phyloP scores from a whole-genome alignment of 192 early-diverging fungal species.

The Kappamyces sp. region DNA sequence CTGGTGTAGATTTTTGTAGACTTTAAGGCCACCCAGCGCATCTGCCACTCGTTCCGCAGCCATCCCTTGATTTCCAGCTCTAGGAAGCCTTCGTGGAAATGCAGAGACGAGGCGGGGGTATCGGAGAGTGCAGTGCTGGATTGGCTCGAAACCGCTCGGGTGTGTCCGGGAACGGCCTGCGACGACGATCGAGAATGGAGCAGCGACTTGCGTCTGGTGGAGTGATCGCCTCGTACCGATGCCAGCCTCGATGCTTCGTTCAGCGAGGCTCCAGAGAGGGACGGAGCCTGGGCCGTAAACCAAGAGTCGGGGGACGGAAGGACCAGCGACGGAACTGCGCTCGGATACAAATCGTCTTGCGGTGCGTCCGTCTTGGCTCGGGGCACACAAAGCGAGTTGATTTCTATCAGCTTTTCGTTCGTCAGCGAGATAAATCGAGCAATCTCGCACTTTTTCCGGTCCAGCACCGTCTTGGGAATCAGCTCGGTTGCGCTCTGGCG shows the following conservation, averaged over 20 bases:
- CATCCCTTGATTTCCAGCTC: constrained; percentile 18
- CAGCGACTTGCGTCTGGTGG: background rate
- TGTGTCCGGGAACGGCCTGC: background rate
- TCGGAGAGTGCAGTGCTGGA: background rate
- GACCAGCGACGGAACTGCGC: constrained; percentile 10
- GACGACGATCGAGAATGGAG: background rate
- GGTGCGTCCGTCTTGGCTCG: constrained; percentile 15
- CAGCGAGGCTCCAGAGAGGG: background rate
- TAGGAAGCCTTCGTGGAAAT: constrained; percentile 9
- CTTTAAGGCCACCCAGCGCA: constrained; percentile 17
- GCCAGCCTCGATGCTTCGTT: background rate
- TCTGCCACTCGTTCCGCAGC: constrained; percentile 13
- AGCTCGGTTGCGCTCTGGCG: constrained; percentile 18
- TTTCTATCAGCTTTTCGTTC: constrained; percentile 20
- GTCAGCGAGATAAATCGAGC: constrained; percentile 26
- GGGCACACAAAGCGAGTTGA: constrained; percentile 17
- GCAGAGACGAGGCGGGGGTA: background rate
- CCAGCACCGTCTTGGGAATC: constrained; percentile 20
- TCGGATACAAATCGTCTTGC: constrained; percentile 23
- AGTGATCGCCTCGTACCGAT: background rate
- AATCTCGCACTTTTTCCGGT: constrained; percentile 21
- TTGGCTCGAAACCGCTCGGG: constrained; percentile 3
- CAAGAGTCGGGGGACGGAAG: constrained; percentile 3
- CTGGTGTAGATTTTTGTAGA: constrained; percentile 13
- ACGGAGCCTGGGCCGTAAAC: constrained; percentile 8